Base-by-base conservation (phyloP, 2,329 filamentous ascomycete species). In the Clarireedia monteithiana region DNA sequence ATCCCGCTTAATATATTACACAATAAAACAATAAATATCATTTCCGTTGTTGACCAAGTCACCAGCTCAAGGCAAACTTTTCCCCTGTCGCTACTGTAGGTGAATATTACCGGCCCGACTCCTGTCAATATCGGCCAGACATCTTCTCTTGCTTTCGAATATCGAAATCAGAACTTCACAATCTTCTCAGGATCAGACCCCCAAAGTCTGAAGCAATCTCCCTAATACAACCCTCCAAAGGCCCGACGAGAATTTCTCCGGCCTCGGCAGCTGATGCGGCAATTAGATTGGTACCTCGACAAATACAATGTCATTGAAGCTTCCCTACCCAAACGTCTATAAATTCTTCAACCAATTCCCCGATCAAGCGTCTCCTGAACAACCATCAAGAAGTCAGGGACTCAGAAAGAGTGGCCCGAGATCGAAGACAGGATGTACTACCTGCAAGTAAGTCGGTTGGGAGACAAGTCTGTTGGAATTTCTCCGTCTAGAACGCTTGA, bases 331-430 rank as follows among this genome's bases (percentile, higher is more conserved):
- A 26, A 68, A 68, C 57, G 66, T 68, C 42, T 68, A 68, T 60
- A 68, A 67, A 59, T 68, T 67, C 61, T 67, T 64, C 60, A 68
- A 68, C 52, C 66, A 68, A 50, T 67, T 68, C 42, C 66, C 66
- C 30, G 63, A 66, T 50, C 64, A 67, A 56, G 61, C 62, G 20
- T 66, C 64, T 34, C 65, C 66, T 27, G 66, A 68, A 48, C 63
- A 66, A 46, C 64, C 62, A 15, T 68, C 65, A 4, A 60, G 66
- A 54, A 68, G 64, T 58, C 66, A 68, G 60, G 66, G 66, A 26
- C 63, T 68, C 12, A 63, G 66, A 50, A 68, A 68, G 66, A 68
- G 66, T 59, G 66, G 66, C 17, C 66, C 66, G 36, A 60, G 66
- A 47, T 67, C 65, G 27, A 68, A 68, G 60, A 68, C 64, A 10